Evolutionary conservation across 2,329 filamentous ascomycete genomes (phyloP).

Genomic region (Aspergillus neotritici): DNA sequence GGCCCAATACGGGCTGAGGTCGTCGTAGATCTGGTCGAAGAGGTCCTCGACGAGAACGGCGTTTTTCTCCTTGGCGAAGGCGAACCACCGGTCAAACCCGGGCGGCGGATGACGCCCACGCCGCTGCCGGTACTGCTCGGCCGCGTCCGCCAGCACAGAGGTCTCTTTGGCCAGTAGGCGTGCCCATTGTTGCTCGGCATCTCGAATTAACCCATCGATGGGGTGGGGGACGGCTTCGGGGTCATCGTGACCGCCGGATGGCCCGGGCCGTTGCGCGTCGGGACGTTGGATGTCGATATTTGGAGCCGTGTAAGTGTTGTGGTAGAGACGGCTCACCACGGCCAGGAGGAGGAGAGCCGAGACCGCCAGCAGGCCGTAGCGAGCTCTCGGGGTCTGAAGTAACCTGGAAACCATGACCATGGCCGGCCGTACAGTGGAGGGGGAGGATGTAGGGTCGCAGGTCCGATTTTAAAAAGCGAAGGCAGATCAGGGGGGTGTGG

Average conservation of each 20-base stretch:
- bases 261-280: too few species aligned
- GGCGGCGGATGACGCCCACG: conserved; percentile 48
- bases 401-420: background rate
- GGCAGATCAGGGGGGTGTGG: too few species aligned
- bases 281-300: too few species aligned
- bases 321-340: too few species aligned
- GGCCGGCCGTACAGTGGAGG: too few species aligned
- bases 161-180: conserved; percentile 26
- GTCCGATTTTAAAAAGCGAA: too few species aligned
- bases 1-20: conserved; percentile 47
- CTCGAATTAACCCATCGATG: conserved; percentile 15
- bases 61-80: conserved; percentile 39
- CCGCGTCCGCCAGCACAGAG: conserved; percentile 32
- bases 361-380: too few species aligned
- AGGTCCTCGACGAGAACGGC: conserved; percentile 46
- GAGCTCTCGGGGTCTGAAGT: too few species aligned
- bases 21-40: conserved; percentile 49
- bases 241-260: too few species aligned
- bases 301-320: too few species aligned
- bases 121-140: conserved; percentile 39
- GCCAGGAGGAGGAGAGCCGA: too few species aligned
- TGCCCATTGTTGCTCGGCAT: conserved; percentile 12
- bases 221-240: conserved; percentile 7
- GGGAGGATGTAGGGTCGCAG: too few species aligned
- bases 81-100: conserved; percentile 45